A percentile compares a stretch with the other conserved stretches of the same genome.
phyloP scores from a whole-genome alignment of 129 eudicot genomes.

The Tagetes patula region DNA sequence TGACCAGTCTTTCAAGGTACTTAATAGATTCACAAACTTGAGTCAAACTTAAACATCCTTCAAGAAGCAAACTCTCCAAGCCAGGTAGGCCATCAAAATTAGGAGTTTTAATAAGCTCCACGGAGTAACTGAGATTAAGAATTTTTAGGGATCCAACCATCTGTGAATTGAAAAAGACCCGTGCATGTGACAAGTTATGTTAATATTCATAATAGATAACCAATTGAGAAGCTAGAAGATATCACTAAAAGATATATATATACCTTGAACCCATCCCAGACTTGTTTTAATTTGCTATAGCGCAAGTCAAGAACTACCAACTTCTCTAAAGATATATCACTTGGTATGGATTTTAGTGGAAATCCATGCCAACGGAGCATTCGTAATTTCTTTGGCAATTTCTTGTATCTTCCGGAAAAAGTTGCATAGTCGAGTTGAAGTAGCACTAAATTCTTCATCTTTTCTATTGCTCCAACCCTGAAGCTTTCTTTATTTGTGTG shows the following conservation, averaged over 20 bases:
- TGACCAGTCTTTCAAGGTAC: neutral
- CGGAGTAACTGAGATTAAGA: slow-evolving; percentile 10
- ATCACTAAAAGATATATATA: no score
- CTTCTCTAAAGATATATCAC: neutral
- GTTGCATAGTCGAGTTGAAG: slow-evolving; percentile 6
- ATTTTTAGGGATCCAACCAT: neutral
- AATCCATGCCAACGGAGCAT: slow-evolving; percentile 9
- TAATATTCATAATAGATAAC: neutral
- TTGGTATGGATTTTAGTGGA: neutral
- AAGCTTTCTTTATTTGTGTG: neutral
- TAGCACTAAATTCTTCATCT: slow-evolving; percentile 13
- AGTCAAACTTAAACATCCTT: neutral
- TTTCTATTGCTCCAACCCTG: neutral
- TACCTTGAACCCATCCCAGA: slow-evolving; percentile 22
- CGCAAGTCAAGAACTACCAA: slow-evolving; percentile 17
- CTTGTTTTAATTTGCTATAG: neutral
- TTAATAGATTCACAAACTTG: neutral
- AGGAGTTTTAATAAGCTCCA: slow-evolving; percentile 14
- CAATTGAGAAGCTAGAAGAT: neutral
- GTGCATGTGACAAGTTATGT: neutral
- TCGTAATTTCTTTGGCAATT: slow-evolving; percentile 13
- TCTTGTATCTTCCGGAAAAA: neutral
- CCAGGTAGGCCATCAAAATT: slow-evolving; percentile 13
- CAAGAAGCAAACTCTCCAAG: slow-evolving; percentile 10
- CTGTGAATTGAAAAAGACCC: neutral